Evolutionary conservation across 768 basidiomycete species (phyloP).

Genomic region (Russula sp.): DNA sequence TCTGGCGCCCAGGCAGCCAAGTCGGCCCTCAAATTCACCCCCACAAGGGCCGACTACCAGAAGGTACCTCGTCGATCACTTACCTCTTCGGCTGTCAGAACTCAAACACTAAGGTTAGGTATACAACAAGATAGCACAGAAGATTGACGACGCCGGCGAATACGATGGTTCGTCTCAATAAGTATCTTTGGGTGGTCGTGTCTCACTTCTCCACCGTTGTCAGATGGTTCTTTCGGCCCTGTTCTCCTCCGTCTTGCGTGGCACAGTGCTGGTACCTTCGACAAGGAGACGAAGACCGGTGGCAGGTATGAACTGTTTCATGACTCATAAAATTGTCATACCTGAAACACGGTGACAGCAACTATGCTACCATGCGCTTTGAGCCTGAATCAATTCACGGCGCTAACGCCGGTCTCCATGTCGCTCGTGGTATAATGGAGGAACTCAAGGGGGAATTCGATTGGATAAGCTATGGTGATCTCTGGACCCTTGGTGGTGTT

Average conservation of each 20-base stretch:
- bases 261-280: conserved; percentile 92
- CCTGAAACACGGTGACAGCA: conserved; percentile 41
- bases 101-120: conserved; percentile 43
- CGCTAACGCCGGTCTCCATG: conserved; percentile 76
- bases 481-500: conserved; percentile 96
- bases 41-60: conserved; percentile 81
- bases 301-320: conserved; percentile 51
- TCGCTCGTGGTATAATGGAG: conserved; percentile 82
- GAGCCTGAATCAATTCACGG: conserved; percentile 78
- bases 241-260: conserved; percentile 87
- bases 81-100: background rate
- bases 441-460: conserved; percentile 80
- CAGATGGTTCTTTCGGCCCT: conserved; percentile 87
- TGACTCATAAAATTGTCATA: conserved; percentile 13
- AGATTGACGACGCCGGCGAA: conserved; percentile 55
- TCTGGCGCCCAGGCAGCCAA: conserved; percentile 58
- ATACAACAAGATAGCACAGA: conserved; percentile 85
- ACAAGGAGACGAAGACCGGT: conserved; percentile 69
- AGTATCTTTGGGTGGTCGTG: background rate
- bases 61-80: conserved; percentile 45
- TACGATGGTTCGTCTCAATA: conserved; percentile 69
- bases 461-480: conserved; percentile 94
- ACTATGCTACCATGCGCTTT: conserved; percentile 99
- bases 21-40: conserved; percentile 62
- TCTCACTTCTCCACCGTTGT: conserved; percentile 16